Evolutionary conservation across 129 eudicot species (phyloP).

Genomic region (Pseudognaphalium luteoalbum): DNA sequence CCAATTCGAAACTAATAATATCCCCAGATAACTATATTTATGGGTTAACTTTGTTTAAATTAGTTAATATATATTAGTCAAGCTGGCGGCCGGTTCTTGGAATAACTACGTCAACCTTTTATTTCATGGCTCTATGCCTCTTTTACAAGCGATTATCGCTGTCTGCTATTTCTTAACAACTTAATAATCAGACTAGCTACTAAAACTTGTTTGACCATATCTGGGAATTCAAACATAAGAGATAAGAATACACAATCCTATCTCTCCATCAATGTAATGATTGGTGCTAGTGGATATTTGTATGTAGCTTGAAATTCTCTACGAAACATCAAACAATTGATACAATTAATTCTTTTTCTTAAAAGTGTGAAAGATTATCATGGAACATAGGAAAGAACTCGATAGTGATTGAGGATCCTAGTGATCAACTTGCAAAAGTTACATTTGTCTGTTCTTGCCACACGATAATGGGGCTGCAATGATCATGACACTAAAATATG

Average conservation of each 20-base stretch:
- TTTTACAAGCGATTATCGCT: no score
- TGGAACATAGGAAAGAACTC: constrained; percentile 21
- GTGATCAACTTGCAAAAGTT: constrained; percentile 10
- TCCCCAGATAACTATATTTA: no score
- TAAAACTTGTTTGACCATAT: not conserved
- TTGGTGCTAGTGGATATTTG: constrained; percentile 21
- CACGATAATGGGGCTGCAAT: constrained; percentile 5
- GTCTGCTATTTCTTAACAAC: not conserved
- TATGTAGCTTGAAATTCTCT: not conserved
- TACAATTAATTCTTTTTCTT: not conserved
- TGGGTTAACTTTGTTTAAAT: no score
- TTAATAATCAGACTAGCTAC: not conserved
- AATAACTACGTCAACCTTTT: not conserved
- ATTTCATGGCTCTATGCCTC: not conserved
- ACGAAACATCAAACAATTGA: not conserved
- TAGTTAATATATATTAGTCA: no score
- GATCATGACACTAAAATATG: constrained; percentile 1
- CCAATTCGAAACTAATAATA: no score
- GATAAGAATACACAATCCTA: constrained; percentile 4
- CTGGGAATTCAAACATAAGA: constrained; percentile 3
- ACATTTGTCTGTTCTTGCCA: not conserved
- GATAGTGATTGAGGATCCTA: constrained; percentile 18
- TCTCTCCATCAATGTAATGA: not conserved
- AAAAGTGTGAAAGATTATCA: not conserved
- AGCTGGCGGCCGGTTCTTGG: no score